Evolutionary conservation across 352 stramenopile genomes (phyloP).

Genomic region (Globisporangium barbulae): DNA sequence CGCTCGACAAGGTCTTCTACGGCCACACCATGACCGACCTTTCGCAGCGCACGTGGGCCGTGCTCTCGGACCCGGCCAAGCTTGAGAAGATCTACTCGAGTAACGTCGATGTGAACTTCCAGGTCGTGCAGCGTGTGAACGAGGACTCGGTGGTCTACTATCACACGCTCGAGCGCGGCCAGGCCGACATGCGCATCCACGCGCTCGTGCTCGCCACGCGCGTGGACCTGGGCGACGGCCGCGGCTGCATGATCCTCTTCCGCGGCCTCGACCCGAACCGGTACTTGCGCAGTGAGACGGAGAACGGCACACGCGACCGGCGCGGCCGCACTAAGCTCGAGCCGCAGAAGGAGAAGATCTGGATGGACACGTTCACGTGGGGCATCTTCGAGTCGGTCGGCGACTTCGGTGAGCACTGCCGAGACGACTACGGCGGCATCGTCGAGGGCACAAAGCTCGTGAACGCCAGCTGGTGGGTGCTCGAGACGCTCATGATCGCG

Average conservation of each 20-base stretch:
- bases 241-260: constrained; percentile 48
- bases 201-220: constrained; percentile 59
- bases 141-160: constrained; percentile 65
- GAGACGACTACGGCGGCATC: constrained; percentile 58
- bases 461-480: constrained; percentile 59
- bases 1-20: constrained; percentile 60
- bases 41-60: constrained; percentile 37
- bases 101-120: constrained; percentile 52
- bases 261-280: constrained; percentile 50
- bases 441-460: constrained; percentile 55
- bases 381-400: constrained; percentile 47
- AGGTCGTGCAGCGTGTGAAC: constrained; percentile 58
- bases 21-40: constrained; percentile 34
- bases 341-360: constrained; percentile 49
- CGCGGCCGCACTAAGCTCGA: constrained; percentile 52
- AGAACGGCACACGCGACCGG: constrained; percentile 43
- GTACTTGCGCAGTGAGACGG: constrained; percentile 47
- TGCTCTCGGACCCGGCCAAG: constrained; percentile 43
- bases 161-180: constrained; percentile 59
- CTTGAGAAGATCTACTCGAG: constrained; percentile 53
- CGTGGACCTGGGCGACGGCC: constrained; percentile 37
- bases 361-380: constrained; percentile 75
- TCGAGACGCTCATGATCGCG: constrained; percentile 70
- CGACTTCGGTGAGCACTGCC: constrained; percentile 36
- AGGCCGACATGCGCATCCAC: constrained; percentile 49